Base-by-base conservation (phyloP, 2,329 filamentous ascomycete genomes). In the Nemania bipapillata region DNA sequence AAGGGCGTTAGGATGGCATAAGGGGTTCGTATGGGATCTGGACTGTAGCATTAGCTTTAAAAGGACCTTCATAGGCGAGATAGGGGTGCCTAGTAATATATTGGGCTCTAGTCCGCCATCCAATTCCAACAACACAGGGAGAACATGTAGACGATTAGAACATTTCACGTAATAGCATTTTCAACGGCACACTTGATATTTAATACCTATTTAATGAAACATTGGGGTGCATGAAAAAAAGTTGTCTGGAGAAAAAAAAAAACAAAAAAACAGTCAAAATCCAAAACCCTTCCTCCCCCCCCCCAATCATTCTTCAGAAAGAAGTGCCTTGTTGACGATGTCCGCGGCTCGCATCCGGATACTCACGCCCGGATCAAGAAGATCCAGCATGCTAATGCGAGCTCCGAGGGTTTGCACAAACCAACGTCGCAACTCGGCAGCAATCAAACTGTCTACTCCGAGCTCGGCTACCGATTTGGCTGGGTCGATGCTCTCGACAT, bases 391-490 rank as follows among this genome's bases (percentile, higher is more conserved):
- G 53, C 57, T 67, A n/a, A 70, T 61, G 4, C 62, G n/a, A 1
- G 28, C 22, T 1, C 50, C 32, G 9, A 70, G 42, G 6, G 58
- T 50, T 2, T 60, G 6, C 2, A 32, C 2, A 15, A 68, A 66
- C 69, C 65, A 70, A 15, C 54, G 68, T 15, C 65, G 62, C 42
- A 68, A 12, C 47, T 70, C 68, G 1, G 65, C 62, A 1, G 68
- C 68, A 20, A 70, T 63, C 8, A 70, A 40, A 20, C 65, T 68
- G 17, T 70, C 68, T 1, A 70, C 54, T 15, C 68, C 69, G 9
- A 62, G 12, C 2, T 47, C 17, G 7, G 57, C 57, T 4, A 60
- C 57, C 28, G 57, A 52, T 6, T 60, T 50, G 30, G 20, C 32
- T 3, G 26, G 45, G n/a, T 60, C 57, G 1, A 60, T 12, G 12